phyloP scores from a whole-genome alignment of 768 basidiomycete genomes.

The Suillus decipiens region DNA sequence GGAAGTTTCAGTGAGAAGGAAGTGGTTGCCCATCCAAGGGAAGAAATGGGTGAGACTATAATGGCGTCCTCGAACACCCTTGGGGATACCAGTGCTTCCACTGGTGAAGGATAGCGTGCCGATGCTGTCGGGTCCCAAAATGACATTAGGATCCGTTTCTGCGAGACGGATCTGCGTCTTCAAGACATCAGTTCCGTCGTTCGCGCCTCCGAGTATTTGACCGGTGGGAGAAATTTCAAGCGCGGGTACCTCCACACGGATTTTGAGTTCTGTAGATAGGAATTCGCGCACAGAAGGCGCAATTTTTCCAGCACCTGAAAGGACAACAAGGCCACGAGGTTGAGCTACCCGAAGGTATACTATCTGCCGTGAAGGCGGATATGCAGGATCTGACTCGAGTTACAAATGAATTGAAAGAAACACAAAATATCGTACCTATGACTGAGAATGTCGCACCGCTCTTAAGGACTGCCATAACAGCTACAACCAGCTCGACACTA shows the following conservation, averaged over 20 bases:
- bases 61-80: constrained; percentile 95
- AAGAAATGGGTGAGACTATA: constrained; percentile 98
- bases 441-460: constrained; percentile 97
- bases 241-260: constrained; percentile 90
- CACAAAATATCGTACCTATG: constrained; percentile 62
- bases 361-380: constrained; percentile 89
- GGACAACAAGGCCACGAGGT: constrained; percentile 86
- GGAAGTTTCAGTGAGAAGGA: constrained; percentile 69
- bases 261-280: constrained; percentile 72
- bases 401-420: constrained; percentile 8
- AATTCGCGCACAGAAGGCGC: constrained; percentile 82
- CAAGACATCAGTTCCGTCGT: constrained; percentile 60
- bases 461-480: constrained; percentile 95
- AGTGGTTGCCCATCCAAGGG: constrained; percentile 96
- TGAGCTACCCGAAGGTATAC: constrained; percentile 92
- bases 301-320: constrained; percentile 87
- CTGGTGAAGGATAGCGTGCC: constrained; percentile 96
- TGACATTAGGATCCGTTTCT: constrained; percentile 75
- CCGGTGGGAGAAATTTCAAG: constrained; percentile 73
- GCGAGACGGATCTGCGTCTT: constrained; percentile 51
- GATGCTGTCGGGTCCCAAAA: constrained; percentile 91
- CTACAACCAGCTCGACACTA: constrained; percentile 94
- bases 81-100: constrained; percentile 96
- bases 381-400: constrained; percentile 81
- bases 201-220: constrained; percentile 62